These are phyloP conservation scores for Globisporangium paddicum DNA, from an alignment of 352 stramenopile species.

Conservation along the genomic window DNA sequence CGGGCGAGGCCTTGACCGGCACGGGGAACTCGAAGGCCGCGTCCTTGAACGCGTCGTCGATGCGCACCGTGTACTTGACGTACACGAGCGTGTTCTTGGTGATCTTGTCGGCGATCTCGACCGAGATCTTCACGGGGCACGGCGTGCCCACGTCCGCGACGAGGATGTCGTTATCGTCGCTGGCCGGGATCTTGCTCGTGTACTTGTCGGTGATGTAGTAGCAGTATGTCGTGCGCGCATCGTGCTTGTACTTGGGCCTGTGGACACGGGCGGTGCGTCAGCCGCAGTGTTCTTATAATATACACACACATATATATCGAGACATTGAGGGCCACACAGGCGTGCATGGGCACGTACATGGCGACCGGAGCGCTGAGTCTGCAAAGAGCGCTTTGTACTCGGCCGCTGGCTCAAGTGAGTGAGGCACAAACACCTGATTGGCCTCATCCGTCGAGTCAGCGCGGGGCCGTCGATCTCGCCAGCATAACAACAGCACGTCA, in stretches of 20 bases:
- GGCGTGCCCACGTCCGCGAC: conserved; percentile 26
- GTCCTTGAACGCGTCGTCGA: conserved; percentile 39
- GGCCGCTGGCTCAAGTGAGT: conserved; percentile 9
- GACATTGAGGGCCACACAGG: not conserved
- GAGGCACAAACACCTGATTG: conserved; percentile 3
- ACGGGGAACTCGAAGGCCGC: conserved; percentile 53
- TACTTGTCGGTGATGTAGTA: conserved; percentile 71
- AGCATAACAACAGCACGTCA: not conserved
- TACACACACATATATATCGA: too few species aligned
- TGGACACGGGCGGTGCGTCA: not conserved
- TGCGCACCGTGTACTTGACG: conserved; percentile 57
- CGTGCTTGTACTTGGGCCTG: conserved; percentile 64
- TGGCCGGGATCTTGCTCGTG: conserved; percentile 34
- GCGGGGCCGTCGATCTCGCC: not conserved
- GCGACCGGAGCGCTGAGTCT: not conserved
- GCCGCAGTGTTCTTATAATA: not conserved
- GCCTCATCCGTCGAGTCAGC: conserved; percentile 1
- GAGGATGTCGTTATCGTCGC: conserved; percentile 37
- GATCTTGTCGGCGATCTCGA: conserved; percentile 50
- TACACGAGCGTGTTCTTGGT: conserved; percentile 43
- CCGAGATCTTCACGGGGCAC: conserved; percentile 64
- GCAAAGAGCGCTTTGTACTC: conserved; percentile 11
- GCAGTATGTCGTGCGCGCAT: conserved; percentile 77
- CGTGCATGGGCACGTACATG: not conserved
- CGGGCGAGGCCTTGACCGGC: conserved; percentile 31